Evolutionary conservation across 768 basidiomycete genomes (phyloP).

Genomic region (Suillus fuscotomentosus): DNA sequence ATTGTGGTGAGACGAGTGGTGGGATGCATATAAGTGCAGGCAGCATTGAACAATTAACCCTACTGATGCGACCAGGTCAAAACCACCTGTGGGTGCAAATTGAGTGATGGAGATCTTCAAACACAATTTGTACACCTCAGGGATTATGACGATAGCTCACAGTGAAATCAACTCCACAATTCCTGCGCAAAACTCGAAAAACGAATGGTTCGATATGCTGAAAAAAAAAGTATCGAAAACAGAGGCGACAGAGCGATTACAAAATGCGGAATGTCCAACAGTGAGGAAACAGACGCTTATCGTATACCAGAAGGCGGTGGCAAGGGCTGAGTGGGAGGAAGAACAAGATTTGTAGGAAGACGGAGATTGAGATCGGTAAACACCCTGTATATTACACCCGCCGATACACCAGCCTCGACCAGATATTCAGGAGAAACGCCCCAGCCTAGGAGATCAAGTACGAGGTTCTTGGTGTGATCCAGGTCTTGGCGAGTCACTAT

Average conservation of each 20-base stretch:
- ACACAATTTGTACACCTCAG: neutral
- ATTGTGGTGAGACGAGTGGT: neutral
- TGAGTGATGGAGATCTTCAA: neutral
- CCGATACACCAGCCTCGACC: constrained; percentile 42
- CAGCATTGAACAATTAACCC: neutral
- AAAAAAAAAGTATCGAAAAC: neutral
- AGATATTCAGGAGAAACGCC: constrained; percentile 51
- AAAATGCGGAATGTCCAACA: neutral
- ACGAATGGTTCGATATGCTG: neutral
- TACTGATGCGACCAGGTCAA: neutral
- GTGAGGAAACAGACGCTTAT: constrained; percentile 2
- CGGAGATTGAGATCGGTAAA: constrained; percentile 44
- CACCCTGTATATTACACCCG: constrained; percentile 35
- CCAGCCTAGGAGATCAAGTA: constrained; percentile 59
- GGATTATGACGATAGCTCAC: neutral
- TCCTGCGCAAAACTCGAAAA: neutral
- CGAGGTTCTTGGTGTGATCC: constrained; percentile 42
- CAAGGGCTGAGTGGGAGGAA: neutral
- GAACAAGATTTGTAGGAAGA: constrained; percentile 26
- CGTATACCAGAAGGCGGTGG: neutral
- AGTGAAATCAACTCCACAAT: neutral
- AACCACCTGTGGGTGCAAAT: neutral
- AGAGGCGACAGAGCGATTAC: neutral
- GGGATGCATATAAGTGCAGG: neutral
- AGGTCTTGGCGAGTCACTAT: constrained; percentile 43